Conservation (phyloP, 257 asterid genomes). For the Solanum clarkiae region DNA sequence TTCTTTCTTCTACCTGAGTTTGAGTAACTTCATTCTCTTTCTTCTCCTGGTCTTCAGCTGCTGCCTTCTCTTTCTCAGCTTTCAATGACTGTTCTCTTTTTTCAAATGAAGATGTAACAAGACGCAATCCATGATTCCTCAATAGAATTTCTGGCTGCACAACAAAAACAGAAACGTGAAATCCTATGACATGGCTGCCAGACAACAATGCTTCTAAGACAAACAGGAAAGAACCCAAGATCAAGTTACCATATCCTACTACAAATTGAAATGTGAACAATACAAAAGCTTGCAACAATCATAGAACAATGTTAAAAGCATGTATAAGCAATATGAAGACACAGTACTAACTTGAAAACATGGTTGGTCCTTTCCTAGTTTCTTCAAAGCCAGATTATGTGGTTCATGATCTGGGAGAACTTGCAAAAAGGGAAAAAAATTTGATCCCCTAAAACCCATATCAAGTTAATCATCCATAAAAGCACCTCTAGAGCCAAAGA, state of each 20-base stretch:
- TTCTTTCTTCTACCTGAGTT: slow-evolving; percentile 10
- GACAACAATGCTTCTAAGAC: neutral
- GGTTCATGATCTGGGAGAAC: neutral
- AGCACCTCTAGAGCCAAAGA: neutral
- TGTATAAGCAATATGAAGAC: neutral
- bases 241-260: neutral
- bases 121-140: slow-evolving; percentile 38
- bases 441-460: neutral
- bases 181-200: neutral
- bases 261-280: neutral
- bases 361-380: neutral
- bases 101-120: slow-evolving; percentile 75
- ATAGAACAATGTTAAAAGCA: neutral
- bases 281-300: neutral
- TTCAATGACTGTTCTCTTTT: slow-evolving; percentile 57
- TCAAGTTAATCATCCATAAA: neutral
- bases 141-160: slow-evolving; percentile 63
- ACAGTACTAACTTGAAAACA: neutral
- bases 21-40: slow-evolving; percentile 9
- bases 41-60: slow-evolving; percentile 19
- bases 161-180: neutral
- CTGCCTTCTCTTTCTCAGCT: slow-evolving; percentile 38
- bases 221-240: neutral
- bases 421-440: neutral
- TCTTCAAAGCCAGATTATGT: neutral